Base-by-base conservation (phyloP, 306 rosid species). In the Pyrus bretschneideri region DNA sequence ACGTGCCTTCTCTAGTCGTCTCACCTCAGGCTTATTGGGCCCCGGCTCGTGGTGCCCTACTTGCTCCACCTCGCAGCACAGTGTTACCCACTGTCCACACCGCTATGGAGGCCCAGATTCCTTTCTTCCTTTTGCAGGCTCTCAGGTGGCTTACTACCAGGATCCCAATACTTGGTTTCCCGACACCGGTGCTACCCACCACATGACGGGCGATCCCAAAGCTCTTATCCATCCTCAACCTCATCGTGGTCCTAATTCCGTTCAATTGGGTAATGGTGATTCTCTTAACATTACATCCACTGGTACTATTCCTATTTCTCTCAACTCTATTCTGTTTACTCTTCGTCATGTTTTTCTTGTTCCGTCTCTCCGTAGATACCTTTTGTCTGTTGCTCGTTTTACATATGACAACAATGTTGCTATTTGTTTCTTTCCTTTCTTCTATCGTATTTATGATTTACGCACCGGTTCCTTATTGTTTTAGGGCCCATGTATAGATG, bases 81-180 rank as follows among this genome's bases (percentile, higher is more conserved):
- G 0, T 0, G 9, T 4, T 11, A 1, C 66, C 2, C 19, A 13
- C 0, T 27, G 67, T 2, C n/a, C 67, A 0, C 38, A 27, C 2
- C 18, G 1, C 2, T 62, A 13, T 6, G 0, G 0, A 0, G 67
- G 40, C 13, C 40, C n/a, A 0, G 40, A 14, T 0, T 13, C 40
- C 0, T 5, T 15, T 13, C 5, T 12, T 5, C 4, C n/a, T 2
- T 62, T 62, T 62, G 40, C 18, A 0, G 1, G 19, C 3, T 17
- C 33, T 4, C 66, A 60, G 0, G 3, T 12, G 6, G 14, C 3
- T 1, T 6, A 2, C 2, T 7, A 13, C 6, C 2, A 27, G 3
- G 66, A 60, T 5, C 31, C 67, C 11, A 15, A 1, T 0, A 11
- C 4, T 25, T 29, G 30, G 64, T 57, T 18, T n/a, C 11, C 27